Conservation (phyloP, 163 green algal genomes). For the Chloromonas sp. region DNA sequence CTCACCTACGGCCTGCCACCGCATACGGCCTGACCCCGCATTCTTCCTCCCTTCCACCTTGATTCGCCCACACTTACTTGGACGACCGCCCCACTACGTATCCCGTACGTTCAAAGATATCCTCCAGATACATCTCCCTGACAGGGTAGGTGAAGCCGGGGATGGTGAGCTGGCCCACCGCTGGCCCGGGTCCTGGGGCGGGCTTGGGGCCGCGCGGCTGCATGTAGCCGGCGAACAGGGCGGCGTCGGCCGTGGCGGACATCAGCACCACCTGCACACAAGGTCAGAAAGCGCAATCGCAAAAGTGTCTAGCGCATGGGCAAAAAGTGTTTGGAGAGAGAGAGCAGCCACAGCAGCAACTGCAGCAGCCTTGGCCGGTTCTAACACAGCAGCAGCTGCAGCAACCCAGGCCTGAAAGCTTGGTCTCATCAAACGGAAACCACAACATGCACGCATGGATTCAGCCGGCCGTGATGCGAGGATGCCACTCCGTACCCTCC, state of each 20-base stretch:
- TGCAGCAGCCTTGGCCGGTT: constrained; percentile 6
- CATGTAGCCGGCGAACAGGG: constrained; percentile 88
- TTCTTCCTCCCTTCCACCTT: too few species aligned
- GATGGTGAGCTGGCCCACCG: constrained; percentile 24
- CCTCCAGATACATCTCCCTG: constrained; percentile 89
- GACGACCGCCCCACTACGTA: constrained; percentile 50
- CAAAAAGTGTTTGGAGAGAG: background rate
- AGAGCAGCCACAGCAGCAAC: background rate
- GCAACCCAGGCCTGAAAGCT: too few species aligned
- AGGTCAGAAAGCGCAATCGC: background rate
- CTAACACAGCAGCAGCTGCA: background rate
- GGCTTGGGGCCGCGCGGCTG: background rate
- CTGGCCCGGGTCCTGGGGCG: background rate
- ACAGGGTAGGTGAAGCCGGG: constrained; percentile 72
- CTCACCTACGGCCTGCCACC: too few species aligned
- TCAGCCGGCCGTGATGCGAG: background rate
- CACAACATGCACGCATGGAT: background rate
- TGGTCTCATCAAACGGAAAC: too few species aligned
- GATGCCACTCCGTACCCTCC: background rate
- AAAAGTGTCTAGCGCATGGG: too few species aligned
- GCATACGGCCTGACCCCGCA: too few species aligned
- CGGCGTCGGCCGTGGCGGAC: constrained; percentile 86
- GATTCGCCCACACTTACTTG: constrained; percentile 30
- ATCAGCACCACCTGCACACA: constrained; percentile 79
- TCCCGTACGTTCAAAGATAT: constrained; percentile 79